Base-by-base conservation (phyloP, 306 rosid genomes). In the Trifolium fragiferum region DNA sequence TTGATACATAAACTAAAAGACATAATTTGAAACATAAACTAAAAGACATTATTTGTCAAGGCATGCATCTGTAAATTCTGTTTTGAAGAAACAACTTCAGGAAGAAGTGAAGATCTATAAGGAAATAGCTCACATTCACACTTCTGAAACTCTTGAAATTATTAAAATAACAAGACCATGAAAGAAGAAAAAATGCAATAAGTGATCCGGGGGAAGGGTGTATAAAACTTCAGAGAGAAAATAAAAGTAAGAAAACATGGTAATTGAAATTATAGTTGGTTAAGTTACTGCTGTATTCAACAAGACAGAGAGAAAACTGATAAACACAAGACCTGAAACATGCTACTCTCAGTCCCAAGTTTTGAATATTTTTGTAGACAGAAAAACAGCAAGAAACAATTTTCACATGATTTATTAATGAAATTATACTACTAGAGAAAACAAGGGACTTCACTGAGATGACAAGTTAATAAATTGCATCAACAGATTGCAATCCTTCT, bases 221-320 rank as follows among this genome's bases (percentile, higher is more conserved):
- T 4, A 13, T 8, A 30, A 60, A 60, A 60, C 66, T 60, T 27
- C 10, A 60, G 18, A 30, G 41, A 30, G 12, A 30, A 58, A 60
- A 30, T 27, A 59, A 59, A 23, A 11, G 40, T 2, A 60, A 60
- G 66, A 14, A 60, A 60, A 25, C 43, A 15, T 35, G 11, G 40
- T 32, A 15, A 60, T 14, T 60, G 13, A 30, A 32, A 32, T 10
- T 10, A 10, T 10, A 10, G 46, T 41, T 41, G 1, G 5, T 41
- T 9, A 41, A 41, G 46, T 41, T 41, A 41, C 46, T 41, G 2
- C 25, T 23, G 25, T 38, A 41, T 3, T 12, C 46, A 41, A 50
- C 40, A 44, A 63, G 74, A 35, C 50, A 77, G 78, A 23, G 47
- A 40, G 15, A 63, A 64, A n/a, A 63, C 51, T 10, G 18, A 7